Conservation (phyloP, 306 rosid species). For the Vachellia collinsii region DNA sequence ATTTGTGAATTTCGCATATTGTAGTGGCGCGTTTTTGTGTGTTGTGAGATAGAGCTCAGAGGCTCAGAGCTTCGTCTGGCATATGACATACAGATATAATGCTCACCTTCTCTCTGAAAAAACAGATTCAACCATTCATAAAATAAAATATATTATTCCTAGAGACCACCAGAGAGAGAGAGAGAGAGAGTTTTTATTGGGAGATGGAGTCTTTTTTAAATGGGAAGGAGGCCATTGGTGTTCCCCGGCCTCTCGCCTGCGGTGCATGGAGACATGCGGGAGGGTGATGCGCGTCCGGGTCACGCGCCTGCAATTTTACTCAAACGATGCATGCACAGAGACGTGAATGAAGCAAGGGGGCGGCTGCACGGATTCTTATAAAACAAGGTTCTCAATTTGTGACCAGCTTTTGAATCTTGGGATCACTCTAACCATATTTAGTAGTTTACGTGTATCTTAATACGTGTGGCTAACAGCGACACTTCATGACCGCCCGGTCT, state of each 20-base stretch:
- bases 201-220: conserved; percentile 35
- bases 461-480: background rate
- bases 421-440: background rate
- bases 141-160: background rate
- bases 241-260: conserved; percentile 51
- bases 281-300: conserved; percentile 20
- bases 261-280: conserved; percentile 33
- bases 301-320: conserved; percentile 35
- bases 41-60: conserved; percentile 39
- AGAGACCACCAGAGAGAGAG: background rate
- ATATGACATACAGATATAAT: conserved; percentile 8
- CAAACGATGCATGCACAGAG: conserved; percentile 16
- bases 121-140: conserved; percentile 36
- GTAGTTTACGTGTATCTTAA: background rate
- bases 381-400: background rate
- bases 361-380: conserved; percentile 17
- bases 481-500: background rate
- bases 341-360: conserved; percentile 16
- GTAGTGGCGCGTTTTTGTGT: background rate
- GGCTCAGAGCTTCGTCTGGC: conserved; percentile 48
- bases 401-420: background rate
- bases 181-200: conserved; percentile 31
- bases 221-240: conserved; percentile 37
- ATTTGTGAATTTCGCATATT: conserved; percentile 8
- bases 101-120: conserved; percentile 12